Evolutionary conservation across 345 rosid genomes (phyloP).

Genomic region (Psidium guajava): DNA sequence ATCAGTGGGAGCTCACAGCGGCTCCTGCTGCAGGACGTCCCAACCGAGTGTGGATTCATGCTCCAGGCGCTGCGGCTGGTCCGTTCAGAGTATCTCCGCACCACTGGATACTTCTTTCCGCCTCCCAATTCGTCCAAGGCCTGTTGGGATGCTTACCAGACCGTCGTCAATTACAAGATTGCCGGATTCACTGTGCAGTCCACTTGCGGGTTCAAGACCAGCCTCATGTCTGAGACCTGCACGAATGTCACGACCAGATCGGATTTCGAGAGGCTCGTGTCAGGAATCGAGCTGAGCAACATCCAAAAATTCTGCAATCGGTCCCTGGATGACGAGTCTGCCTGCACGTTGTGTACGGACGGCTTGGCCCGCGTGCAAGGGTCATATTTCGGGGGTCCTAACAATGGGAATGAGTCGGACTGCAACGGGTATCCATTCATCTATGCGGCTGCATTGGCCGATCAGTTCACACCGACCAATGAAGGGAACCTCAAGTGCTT

Average conservation of each 20-base stretch:
- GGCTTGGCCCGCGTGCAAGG: conserved; percentile 31
- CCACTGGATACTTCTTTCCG: conserved; percentile 37
- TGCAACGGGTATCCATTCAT: conserved; percentile 47
- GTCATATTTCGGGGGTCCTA: conserved; percentile 22
- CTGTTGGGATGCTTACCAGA: conserved; percentile 51
- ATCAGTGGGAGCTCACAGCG: conserved; percentile 1
- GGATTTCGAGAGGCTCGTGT: conserved; percentile 34
- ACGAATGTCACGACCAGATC: conserved; percentile 52
- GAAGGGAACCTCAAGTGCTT: conserved; percentile 46
- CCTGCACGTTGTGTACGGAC: conserved; percentile 53
- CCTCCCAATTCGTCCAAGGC: conserved; percentile 43
- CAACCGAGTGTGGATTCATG: conserved; percentile 38
- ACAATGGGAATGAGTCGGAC: conserved; percentile 48
- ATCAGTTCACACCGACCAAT: conserved; percentile 42
- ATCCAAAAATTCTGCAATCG: conserved; percentile 37
- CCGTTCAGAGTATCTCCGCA: conserved; percentile 42
- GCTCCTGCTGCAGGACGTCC: background rate
- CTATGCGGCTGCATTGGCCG: conserved; percentile 53
- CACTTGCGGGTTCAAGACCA: conserved; percentile 49
- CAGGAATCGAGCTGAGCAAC: conserved; percentile 9
- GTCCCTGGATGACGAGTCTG: conserved; percentile 38
- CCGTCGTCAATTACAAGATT: conserved; percentile 9
- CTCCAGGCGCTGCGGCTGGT: conserved; percentile 59
- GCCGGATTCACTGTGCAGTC: conserved; percentile 37
- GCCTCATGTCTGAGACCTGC: conserved; percentile 63